Percentiles rank a stretch among this genome's conserved stretches.
phyloP scores from a whole-genome alignment of 495 filamentous ascomycete genomes.

The Penicillium manginii region DNA sequence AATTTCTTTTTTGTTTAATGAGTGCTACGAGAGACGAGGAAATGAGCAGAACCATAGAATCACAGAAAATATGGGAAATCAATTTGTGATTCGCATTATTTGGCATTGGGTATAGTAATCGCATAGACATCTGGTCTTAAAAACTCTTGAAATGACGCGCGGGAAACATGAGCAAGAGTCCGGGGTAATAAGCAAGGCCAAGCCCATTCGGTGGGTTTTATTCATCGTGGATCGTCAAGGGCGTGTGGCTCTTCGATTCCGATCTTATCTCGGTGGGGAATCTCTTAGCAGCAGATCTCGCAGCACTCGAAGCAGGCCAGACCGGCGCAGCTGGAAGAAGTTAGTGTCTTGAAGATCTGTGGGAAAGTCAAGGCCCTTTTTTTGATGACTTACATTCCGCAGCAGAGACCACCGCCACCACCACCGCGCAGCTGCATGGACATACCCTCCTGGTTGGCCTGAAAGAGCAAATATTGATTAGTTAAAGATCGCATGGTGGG shows the following conservation, averaged over 20 bases:
- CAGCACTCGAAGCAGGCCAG: conserved; percentile 50
- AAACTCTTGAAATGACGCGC: neutral
- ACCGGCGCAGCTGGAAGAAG: conserved; percentile 42
- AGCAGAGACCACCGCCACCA: conserved; percentile 46
- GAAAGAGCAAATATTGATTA: neutral
- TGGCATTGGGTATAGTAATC: conserved; percentile 23
- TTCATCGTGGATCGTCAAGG: conserved; percentile 3
- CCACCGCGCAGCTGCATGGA: conserved; percentile 47
- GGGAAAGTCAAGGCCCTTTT: neutral
- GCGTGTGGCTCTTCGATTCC: neutral
- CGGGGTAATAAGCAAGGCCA: neutral
- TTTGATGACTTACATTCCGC: conserved; percentile 43
- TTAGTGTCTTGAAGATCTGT: conserved; percentile 6
- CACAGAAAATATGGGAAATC: conserved; percentile 2
- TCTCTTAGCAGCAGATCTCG: conserved; percentile 47
- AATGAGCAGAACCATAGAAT: neutral
- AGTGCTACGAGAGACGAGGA: neutral
- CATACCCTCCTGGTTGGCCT: conserved; percentile 43
- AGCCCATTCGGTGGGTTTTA: neutral
- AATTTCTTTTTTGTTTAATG: too few species aligned
- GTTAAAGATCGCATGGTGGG: conserved; percentile 1
- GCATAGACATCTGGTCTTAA: conserved; percentile 10
- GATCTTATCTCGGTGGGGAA: conserved; percentile 1
- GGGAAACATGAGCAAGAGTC: neutral
- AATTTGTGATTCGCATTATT: conserved; percentile 10